A percentile compares a stretch with the other conserved stretches of the same genome.
phyloP scores from a whole-genome alignment of 2,329 filamentous ascomycete species.

The Neopestalotiopsis rosae region DNA sequence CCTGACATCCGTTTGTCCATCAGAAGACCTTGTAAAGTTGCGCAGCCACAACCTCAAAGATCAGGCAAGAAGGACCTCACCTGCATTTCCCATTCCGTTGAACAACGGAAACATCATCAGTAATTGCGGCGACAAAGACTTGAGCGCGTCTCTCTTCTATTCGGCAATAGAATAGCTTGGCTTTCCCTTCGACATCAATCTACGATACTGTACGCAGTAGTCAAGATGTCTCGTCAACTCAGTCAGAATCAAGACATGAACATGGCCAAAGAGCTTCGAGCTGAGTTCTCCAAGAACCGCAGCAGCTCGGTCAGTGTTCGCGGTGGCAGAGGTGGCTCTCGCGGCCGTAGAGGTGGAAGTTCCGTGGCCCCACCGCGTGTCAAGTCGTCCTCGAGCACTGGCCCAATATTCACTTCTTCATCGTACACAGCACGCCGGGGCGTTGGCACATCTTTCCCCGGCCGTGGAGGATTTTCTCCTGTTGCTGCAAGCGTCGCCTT shows the following conservation, averaged over 20 bases:
- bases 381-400: background rate
- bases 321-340: background rate
- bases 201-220: background rate
- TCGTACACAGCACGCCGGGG: conserved; percentile 6
- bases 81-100: background rate
- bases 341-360: background rate
- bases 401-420: background rate
- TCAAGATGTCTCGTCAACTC: background rate
- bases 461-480: conserved; percentile 11
- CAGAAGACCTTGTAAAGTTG: too few relatives aligned
- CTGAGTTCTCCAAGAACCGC: background rate
- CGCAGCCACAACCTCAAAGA: background rate
- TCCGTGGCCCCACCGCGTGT: background rate
- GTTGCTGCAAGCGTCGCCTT: background rate
- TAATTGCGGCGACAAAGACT: background rate
- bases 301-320: background rate
- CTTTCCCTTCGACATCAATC: background rate
- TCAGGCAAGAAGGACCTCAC: background rate
- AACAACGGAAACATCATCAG: background rate
- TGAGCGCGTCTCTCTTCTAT: background rate
- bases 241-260: background rate
- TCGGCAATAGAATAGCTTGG: background rate
- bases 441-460: background rate
- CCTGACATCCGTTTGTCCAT: background rate
- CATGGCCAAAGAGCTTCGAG: background rate